Percentiles rank a stretch among this genome's conserved stretches.
phyloP scores from a whole-genome alignment of 228 moss, liverwort and hornwort species.

The Sphagnum fallax region DNA sequence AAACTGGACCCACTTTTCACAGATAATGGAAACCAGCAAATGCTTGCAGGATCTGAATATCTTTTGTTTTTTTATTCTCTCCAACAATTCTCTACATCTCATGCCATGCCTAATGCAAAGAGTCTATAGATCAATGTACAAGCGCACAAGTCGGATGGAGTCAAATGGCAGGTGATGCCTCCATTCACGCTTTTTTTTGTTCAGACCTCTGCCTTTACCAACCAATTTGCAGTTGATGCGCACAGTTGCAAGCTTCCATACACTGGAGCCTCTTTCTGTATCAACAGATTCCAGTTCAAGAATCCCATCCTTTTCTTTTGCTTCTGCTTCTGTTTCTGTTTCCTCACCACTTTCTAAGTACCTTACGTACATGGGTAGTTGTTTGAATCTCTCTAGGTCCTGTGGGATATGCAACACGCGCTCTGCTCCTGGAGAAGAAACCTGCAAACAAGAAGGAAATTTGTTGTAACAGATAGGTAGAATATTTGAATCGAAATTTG shows the following conservation, averaged over 20 bases:
- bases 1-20: too few relatives aligned
- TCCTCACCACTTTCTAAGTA: conserved; percentile 34
- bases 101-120: not conserved
- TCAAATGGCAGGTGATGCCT: conserved; percentile 55
- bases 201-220: conserved; percentile 84
- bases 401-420: conserved; percentile 74
- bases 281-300: conserved; percentile 68
- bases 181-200: conserved; percentile 84
- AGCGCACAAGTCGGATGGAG: conserved; percentile 63
- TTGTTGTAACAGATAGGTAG: too few relatives aligned
- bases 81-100: too few relatives aligned
- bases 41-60: too few relatives aligned
- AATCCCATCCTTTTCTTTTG: conserved; percentile 64
- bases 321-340: conserved; percentile 18
- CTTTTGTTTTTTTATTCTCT: too few relatives aligned
- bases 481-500: too few relatives aligned
- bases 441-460: conserved; percentile 21
- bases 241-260: conserved; percentile 91
- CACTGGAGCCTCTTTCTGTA: conserved; percentile 39
- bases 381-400: conserved; percentile 83
- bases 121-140: conserved; percentile 69
- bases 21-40: too few relatives aligned
- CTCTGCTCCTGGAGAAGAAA: conserved; percentile 93
- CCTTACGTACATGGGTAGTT: conserved; percentile 89
- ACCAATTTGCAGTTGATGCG: conserved; percentile 69